Conservation (phyloP, 2,329 filamentous ascomycete genomes). For the Cercospora brassicicola region DNA sequence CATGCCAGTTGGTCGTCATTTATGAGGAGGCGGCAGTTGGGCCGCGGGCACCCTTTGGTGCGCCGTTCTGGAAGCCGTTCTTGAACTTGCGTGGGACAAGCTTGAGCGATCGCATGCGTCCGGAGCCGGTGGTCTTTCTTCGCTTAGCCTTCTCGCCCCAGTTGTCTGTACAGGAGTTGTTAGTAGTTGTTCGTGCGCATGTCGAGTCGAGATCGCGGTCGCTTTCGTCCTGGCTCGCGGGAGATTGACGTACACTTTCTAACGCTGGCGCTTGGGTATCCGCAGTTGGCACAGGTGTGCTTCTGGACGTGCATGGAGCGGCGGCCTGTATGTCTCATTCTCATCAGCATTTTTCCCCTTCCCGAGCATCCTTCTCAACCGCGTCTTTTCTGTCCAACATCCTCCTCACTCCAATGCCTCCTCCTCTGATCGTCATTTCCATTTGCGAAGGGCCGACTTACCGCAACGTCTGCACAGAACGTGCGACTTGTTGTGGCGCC, state of each 20-base stretch:
- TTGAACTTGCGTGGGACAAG: slow-evolving; percentile 87
- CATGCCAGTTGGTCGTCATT: slow-evolving; percentile 13
- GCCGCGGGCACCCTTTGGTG: slow-evolving; percentile 79
- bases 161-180: slow-evolving; percentile 68
- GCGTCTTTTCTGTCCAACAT: not conserved
- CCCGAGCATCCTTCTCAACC: not conserved
- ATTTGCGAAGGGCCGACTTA: slow-evolving; percentile 55
- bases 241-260: slow-evolving; percentile 83
- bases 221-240: not conserved
- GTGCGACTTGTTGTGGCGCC: slow-evolving; percentile 98
- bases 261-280: slow-evolving; percentile 95
- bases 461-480: slow-evolving; percentile 97
- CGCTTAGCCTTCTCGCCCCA: slow-evolving; percentile 99
- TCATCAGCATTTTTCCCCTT: slow-evolving; percentile 34
- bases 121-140: slow-evolving; percentile 98
- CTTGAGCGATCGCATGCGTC: slow-evolving; percentile 94
- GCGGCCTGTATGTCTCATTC: slow-evolving; percentile 61
- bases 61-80: slow-evolving; percentile 94
- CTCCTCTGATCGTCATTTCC: slow-evolving; percentile 8
- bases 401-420: not conserved
- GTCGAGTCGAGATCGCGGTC: slow-evolving; percentile 9
- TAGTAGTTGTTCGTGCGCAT: slow-evolving; percentile 16
- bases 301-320: slow-evolving; percentile 99
- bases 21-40: slow-evolving; percentile 20
- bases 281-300: slow-evolving; percentile 94